Evolutionary conservation across 306 rosid genomes (phyloP).

Genomic region (Lablab purpureus): DNA sequence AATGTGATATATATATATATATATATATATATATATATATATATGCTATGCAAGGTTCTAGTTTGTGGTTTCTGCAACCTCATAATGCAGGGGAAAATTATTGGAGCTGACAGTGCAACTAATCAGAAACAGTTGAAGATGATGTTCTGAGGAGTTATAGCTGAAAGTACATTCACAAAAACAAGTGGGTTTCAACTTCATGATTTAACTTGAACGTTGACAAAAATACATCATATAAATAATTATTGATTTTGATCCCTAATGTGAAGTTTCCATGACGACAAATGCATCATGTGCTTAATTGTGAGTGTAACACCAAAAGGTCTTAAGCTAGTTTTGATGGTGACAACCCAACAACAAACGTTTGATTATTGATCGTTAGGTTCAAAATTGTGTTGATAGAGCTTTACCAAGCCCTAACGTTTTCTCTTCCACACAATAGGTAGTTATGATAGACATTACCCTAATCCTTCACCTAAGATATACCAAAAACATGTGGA

Average conservation of each 20-base stretch:
- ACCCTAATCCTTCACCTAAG: background rate
- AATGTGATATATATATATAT: no score
- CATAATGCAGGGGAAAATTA: background rate
- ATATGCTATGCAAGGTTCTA: background rate
- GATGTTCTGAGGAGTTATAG: background rate
- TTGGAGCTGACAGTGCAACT: constrained; percentile 14
- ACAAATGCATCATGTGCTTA: constrained; percentile 28
- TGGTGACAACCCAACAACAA: constrained; percentile 24
- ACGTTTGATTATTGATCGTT: background rate
- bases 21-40: no score
- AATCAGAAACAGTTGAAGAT: background rate
- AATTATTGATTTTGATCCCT: constrained; percentile 9
- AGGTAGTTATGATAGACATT: background rate
- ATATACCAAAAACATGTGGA: background rate
- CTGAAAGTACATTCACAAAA: background rate
- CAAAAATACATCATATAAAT: background rate
- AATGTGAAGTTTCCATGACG: constrained; percentile 17
- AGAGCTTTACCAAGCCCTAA: background rate
- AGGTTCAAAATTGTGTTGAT: background rate
- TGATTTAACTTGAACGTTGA: constrained; percentile 8
- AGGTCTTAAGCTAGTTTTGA: constrained; percentile 5
- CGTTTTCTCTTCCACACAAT: no score
- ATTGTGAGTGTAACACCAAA: background rate
- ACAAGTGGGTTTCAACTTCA: background rate
- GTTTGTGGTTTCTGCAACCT: background rate